Percentiles rank a stretch among this genome's conserved stretches.
Evolutionary conservation across 2,329 filamentous ascomycete genomes (phyloP).

Genomic region (Leptographium lundbergii): DNA sequence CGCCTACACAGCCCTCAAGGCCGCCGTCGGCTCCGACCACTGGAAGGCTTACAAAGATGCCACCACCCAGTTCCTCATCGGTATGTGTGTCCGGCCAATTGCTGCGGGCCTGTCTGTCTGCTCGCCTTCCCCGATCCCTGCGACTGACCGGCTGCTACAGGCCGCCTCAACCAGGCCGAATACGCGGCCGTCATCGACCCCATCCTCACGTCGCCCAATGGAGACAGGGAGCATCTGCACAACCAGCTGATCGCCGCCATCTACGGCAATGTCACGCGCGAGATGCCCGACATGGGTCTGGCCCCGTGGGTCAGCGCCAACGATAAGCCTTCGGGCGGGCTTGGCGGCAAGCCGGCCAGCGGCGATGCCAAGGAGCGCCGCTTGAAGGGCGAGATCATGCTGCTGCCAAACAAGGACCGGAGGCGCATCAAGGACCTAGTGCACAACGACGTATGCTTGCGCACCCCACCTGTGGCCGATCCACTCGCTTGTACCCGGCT

Average conservation of each 20-base stretch:
- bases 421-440: slow-evolving; percentile 53
- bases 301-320: slow-evolving; percentile 62
- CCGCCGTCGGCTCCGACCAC: slow-evolving; percentile 45
- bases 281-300: slow-evolving; percentile 54
- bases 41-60: slow-evolving; percentile 54
- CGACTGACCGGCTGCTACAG: slow-evolving; percentile 21
- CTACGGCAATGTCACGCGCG: slow-evolving; percentile 56
- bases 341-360: slow-evolving; percentile 48
- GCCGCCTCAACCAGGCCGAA: slow-evolving; percentile 50
- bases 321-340: slow-evolving; percentile 47
- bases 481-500: slow-evolving; percentile 13
- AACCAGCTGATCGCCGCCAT: slow-evolving; percentile 56
- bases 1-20: slow-evolving; percentile 49
- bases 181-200: slow-evolving; percentile 46
- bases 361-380: slow-evolving; percentile 54
- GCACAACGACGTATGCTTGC: slow-evolving; percentile 42
- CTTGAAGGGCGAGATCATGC: slow-evolving; percentile 59
- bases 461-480: not conserved
- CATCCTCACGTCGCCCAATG: slow-evolving; percentile 42
- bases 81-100: slow-evolving; percentile 23
- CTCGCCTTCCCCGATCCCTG: not conserved
- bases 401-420: slow-evolving; percentile 52
- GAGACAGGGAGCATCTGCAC: slow-evolving; percentile 50
- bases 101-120: not conserved
- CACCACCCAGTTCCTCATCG: slow-evolving; percentile 48